These are phyloP conservation scores for Vigna unguiculata DNA, from an alignment of 306 rosid species.

Conservation along the genomic window DNA sequence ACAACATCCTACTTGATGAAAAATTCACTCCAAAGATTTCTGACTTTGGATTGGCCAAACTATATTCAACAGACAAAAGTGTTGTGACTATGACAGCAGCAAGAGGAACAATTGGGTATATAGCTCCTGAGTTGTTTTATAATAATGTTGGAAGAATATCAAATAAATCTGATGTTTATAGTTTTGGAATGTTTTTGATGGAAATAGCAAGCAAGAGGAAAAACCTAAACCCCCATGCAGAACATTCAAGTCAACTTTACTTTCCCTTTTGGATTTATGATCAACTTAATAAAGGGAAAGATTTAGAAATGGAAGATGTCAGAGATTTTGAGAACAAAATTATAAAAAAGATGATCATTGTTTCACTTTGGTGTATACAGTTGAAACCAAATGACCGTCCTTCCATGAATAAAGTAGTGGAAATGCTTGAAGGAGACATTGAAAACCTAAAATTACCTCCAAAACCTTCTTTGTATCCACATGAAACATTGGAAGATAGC, in stretches of 20 bases:
- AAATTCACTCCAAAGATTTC: slow-evolving; percentile 37
- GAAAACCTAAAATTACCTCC: background rate
- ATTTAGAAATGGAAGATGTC: background rate
- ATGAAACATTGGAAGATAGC: background rate
- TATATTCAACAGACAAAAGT: slow-evolving; percentile 19
- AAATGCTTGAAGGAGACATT: background rate
- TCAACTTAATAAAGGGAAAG: background rate
- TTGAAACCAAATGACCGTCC: background rate
- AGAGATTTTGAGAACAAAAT: background rate
- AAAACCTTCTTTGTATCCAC: background rate
- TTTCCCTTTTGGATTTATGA: background rate
- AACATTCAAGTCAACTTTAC: background rate
- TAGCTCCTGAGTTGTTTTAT: background rate
- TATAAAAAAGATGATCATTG: background rate
- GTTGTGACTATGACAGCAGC: slow-evolving; percentile 24
- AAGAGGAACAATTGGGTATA: background rate
- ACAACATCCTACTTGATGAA: background rate
- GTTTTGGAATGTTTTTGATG: background rate
- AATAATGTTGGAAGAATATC: background rate
- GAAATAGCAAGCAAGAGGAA: background rate
- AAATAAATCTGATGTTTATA: background rate
- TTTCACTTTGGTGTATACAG: background rate
- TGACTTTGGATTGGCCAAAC: slow-evolving; percentile 44
- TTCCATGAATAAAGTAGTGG: background rate
- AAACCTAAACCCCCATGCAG: background rate